These are phyloP conservation scores for Artemisia tridentata DNA, from an alignment of 129 eudicot genomes.

Conservation along the genomic window DNA sequence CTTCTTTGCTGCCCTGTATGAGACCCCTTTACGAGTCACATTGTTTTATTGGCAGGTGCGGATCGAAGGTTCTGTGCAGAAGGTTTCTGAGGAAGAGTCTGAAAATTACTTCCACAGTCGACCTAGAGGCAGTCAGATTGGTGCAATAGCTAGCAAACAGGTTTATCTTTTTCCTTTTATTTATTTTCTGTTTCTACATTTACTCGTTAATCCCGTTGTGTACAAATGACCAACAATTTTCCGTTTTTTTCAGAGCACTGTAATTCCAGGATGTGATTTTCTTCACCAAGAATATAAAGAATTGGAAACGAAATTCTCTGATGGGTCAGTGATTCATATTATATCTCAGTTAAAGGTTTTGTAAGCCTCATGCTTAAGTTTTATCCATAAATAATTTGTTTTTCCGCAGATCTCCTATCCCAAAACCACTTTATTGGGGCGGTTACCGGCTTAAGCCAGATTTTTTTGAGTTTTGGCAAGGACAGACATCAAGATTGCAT, in stretches of 20 bases:
- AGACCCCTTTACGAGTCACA: background rate
- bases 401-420: slow-evolving; percentile 63
- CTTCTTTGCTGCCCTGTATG: background rate
- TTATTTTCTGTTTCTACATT: background rate
- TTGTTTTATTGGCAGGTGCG: slow-evolving; percentile 59
- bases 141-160: slow-evolving; percentile 93
- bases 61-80: slow-evolving; percentile 81
- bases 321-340: slow-evolving; percentile 59
- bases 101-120: slow-evolving; percentile 92
- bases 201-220: no score
- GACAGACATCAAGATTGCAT: slow-evolving; percentile 87
- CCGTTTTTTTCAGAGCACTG: no score
- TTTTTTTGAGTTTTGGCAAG: slow-evolving; percentile 96
- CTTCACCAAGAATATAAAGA: slow-evolving; percentile 64
- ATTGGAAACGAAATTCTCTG: slow-evolving; percentile 68
- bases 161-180: slow-evolving; percentile 28
- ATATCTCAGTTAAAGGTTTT: slow-evolving; percentile 7
- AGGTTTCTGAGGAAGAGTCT: slow-evolving; percentile 87
- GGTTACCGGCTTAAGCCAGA: slow-evolving; percentile 89
- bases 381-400: slow-evolving; percentile 14
- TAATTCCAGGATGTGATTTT: slow-evolving; percentile 80
- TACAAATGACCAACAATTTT: no score
- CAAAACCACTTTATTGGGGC: slow-evolving; percentile 91
- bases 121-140: slow-evolving; percentile 93
- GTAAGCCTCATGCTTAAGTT: slow-evolving; percentile 1